These are phyloP conservation scores for Crithidia sp. DNA, from an alignment of 208 protist genomes.

Conservation along the genomic window DNA sequence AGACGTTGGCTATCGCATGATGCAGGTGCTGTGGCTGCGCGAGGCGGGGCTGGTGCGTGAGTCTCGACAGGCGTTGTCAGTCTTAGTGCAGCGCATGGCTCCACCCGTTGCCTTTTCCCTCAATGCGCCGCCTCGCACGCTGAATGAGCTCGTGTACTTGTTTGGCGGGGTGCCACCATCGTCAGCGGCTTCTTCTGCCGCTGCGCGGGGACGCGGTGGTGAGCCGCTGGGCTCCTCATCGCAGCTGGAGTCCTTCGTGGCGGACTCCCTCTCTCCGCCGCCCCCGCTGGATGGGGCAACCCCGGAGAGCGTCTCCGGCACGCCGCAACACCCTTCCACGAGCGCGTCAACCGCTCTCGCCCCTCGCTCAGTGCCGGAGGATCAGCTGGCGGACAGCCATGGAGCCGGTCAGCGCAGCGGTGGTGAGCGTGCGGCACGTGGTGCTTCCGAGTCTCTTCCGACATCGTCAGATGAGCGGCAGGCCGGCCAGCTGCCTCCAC, in stretches of 20 bases:
- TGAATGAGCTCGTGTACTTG: slow-evolving; percentile 57
- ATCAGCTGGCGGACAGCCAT: neutral
- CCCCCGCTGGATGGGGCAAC: neutral
- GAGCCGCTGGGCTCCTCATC: neutral
- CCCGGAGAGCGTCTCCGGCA: slow-evolving; percentile 1
- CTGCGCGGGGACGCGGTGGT: too few species aligned
- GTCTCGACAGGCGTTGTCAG: slow-evolving; percentile 28
- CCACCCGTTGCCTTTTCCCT: slow-evolving; percentile 36
- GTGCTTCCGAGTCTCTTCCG: neutral
- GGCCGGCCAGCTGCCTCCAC: neutral
- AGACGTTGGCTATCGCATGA: slow-evolving; percentile 56
- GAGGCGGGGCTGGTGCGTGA: slow-evolving; percentile 60
- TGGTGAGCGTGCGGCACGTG: neutral
- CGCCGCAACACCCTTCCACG: neutral
- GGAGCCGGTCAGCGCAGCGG: neutral
- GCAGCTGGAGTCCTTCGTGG: neutral
- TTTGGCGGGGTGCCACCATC: slow-evolving; percentile 35
- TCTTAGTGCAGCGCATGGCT: slow-evolving; percentile 28
- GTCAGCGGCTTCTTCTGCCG: too few species aligned
- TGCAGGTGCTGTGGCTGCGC: slow-evolving; percentile 76
- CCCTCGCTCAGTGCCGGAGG: neutral
- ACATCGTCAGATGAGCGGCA: slow-evolving; percentile 4
- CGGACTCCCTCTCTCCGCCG: neutral
- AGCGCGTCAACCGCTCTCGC: slow-evolving; percentile 1
- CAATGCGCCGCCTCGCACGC: slow-evolving; percentile 34